Evolutionary conservation across 2,329 filamentous ascomycete genomes (phyloP).

Genomic region (Aureobasidium lini): DNA sequence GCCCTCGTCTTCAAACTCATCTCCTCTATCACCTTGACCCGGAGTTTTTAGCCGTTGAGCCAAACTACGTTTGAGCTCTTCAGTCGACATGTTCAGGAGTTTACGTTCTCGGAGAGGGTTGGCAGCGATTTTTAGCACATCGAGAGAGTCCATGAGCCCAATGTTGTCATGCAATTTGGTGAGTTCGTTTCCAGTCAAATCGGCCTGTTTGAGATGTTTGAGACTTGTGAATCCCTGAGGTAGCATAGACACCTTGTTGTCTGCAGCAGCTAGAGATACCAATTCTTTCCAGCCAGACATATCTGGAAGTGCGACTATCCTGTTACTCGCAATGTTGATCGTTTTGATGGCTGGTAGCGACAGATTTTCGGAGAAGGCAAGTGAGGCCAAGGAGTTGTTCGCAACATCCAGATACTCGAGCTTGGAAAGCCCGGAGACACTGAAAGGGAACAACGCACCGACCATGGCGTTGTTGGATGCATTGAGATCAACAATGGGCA

Average conservation of each 20-base stretch:
- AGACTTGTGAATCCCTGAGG: slow-evolving; percentile 68
- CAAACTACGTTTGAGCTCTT: slow-evolving; percentile 71
- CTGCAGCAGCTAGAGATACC: slow-evolving; percentile 65
- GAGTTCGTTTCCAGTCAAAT: slow-evolving; percentile 82
- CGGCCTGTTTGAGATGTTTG: slow-evolving; percentile 62
- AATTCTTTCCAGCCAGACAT: slow-evolving; percentile 68
- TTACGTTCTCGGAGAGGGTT: slow-evolving; percentile 88
- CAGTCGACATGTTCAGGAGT: slow-evolving; percentile 69
- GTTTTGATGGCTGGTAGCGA: slow-evolving; percentile 64
- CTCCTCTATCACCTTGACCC: slow-evolving; percentile 32
- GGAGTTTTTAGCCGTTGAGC: slow-evolving; percentile 53
- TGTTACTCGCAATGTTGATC: slow-evolving; percentile 73
- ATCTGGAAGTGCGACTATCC: slow-evolving; percentile 64
- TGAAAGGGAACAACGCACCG: slow-evolving; percentile 61
- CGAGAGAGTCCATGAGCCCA: slow-evolving; percentile 68
- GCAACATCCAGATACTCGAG: slow-evolving; percentile 73
- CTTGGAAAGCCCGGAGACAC: slow-evolving; percentile 41
- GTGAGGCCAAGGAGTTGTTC: slow-evolving; percentile 59
- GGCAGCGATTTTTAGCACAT: slow-evolving; percentile 70
- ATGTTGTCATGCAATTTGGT: slow-evolving; percentile 67
- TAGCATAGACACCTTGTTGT: slow-evolving; percentile 71
- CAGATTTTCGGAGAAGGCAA: slow-evolving; percentile 46
- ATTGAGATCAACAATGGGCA: slow-evolving; percentile 67
- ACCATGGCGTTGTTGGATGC: slow-evolving; percentile 71
- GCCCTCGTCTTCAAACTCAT: slow-evolving; percentile 18